Evolutionary conservation across 257 asterid species (phyloP), one percentile per base, ranked within the genome.

Genomic region (Solanum medicagineum): DNA sequence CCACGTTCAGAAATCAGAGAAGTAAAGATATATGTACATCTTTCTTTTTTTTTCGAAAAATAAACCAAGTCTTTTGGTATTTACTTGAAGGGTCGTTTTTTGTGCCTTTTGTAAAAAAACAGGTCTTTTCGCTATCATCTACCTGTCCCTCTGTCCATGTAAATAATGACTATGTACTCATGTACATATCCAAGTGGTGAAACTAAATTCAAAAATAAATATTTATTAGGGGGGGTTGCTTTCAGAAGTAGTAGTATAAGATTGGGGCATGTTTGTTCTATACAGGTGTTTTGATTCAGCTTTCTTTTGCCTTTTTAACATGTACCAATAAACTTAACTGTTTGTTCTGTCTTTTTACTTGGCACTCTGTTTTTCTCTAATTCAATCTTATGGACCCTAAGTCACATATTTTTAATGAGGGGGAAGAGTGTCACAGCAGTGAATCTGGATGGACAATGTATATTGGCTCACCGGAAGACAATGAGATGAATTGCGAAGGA

Each of bases 371-470:
- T 54, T 14, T 13, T 71, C 4, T 44, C 22, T 14, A 15, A 36
- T 22, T 40, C 74, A 51, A 82, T 10, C 12, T 57, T 69, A 90
- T 88, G 92, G 90, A 90, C 63, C 86, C 88, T 62, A 83, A 53
- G 40, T 49, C 89, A 65, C 85, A 88, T 15, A n/a, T 22, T 16
- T 63, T 60, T 86, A 88, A 87, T 80, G 89, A 63, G 40, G 90
- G 56, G 24, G 92, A 90, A 83, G 92, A 88, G 68, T 90, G 92
- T 79, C 88, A 90, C 83, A 90, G 92, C 85, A 83, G 89, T 85
- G 92, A 90, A 87, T 90, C 92, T 29, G 92, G 92, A 11, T 90
- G 92, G 92, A 90, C 92, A 47, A 90, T 90, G 92, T 90, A 90
- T 84, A 90, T 90, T 80, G 92, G 91, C n/a, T 88, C 91, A 12